Conservation (phyloP, 202 grass and related monocot species). For the Panicum virgatum region DNA sequence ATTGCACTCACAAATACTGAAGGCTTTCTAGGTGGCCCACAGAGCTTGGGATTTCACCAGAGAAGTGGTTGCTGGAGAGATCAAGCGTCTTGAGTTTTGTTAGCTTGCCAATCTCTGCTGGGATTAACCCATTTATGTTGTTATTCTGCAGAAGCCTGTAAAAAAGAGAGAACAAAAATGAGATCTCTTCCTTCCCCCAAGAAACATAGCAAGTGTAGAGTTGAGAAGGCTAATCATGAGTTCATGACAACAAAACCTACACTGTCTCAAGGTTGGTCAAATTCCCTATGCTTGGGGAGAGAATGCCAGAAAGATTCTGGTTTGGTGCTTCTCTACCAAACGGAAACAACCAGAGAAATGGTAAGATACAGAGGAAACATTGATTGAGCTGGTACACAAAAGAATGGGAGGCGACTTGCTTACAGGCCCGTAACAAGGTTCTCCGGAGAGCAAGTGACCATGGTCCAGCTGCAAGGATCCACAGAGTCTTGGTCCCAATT, state of each 20-base stretch:
- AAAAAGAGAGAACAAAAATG: conserved; percentile 29
- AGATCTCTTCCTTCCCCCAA: conserved; percentile 23
- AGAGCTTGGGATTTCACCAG: conserved; percentile 71
- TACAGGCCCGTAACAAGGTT: conserved; percentile 80
- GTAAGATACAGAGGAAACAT: conserved; percentile 5
- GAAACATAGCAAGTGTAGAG: conserved; percentile 9
- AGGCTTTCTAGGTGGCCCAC: conserved; percentile 71
- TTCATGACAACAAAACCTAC: conserved; percentile 63
- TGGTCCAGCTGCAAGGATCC: conserved; percentile 98
- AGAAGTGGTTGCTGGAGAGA: conserved; percentile 89
- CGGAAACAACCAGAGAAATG: conserved; percentile 9
- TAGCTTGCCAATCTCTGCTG: conserved; percentile 82
- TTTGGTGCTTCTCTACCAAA: conserved; percentile 72
- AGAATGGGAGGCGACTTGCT: conserved; percentile 25
- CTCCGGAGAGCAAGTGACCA: conserved; percentile 85
- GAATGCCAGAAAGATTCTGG: conserved; percentile 84
- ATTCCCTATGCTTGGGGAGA: conserved; percentile 92
- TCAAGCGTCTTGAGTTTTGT: conserved; percentile 84
- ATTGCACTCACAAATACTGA: conserved; percentile 82
- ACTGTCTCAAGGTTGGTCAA: conserved; percentile 91
- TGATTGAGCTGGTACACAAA: not conserved
- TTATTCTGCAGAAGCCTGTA: conserved; percentile 90
- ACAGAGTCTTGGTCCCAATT: conserved; percentile 99
- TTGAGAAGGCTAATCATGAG: conserved; percentile 17
- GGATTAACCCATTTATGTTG: conserved; percentile 81